Base-by-base conservation (phyloP, 1,284 basidiomycete genomes). In the Porogramme epimiltina region DNA sequence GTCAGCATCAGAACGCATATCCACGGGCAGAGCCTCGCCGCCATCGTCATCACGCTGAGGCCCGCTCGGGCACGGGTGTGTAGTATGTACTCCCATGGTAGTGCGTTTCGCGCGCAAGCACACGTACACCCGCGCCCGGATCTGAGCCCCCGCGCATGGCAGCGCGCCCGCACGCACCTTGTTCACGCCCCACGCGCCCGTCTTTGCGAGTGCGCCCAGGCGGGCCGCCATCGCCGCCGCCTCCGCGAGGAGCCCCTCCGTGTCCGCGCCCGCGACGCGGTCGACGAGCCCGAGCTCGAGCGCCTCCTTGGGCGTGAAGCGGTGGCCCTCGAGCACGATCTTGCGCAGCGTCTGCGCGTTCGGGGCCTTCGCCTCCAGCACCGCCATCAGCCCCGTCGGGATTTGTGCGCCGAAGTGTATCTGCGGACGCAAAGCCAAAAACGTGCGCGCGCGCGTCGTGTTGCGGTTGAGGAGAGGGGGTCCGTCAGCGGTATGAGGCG, bases 341-440 rank as follows among this genome's bases (percentile, higher is more conserved):
- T 90, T 87, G 34, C 93, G 84, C 19, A 87, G 80, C 3, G 87
- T 63, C n/a, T 69, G 70, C 22, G 79, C 75, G 60, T 83, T 75
- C 2, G 84, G 74, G 19, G 92, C 73, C 62, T 93, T 94, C 28
- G 81, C 76, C 13, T 77, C 76, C 20, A 94, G 70, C 36, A 95
- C 69, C 4, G 81, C 76, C 4, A 84, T 77, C 62, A 95, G 86
- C 0, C 87, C 86, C 47, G 82, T 75, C 0, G 93, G 92, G 76
- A 89, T 85, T 0, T 83, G 77, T 15, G 91, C 89, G 42, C 91
- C 92, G 62, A 95, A 92, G 65, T 88, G 85, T 45, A 94, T 75
- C 91, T 93, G 24, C 19, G 46, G 36, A 39, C n/a, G n/a, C n/a
- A n/a, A n/a, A n/a, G n/a, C n/a, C n/a, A n/a, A n/a, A n/a, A n/a